phyloP scores from a whole-genome alignment of 2,329 filamentous ascomycete species.

The Arthroderma uncinatum region DNA sequence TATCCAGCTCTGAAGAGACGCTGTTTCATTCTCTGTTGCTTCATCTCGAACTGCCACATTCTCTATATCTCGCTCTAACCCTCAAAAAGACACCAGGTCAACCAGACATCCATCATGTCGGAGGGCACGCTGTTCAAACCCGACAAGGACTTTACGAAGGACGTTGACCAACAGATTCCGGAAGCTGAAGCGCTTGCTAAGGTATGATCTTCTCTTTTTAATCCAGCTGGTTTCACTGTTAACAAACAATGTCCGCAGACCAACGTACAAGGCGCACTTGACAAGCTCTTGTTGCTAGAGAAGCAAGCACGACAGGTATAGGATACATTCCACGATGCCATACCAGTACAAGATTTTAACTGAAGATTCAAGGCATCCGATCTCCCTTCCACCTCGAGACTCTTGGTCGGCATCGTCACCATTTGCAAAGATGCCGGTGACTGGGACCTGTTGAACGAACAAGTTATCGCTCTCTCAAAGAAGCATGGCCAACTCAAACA shows the following conservation, averaged over 20 bases:
- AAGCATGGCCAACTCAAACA: slow-evolving; percentile 99
- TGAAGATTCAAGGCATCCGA: slow-evolving; percentile 61
- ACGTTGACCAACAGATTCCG: slow-evolving; percentile 81
- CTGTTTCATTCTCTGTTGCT: background rate
- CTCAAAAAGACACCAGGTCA: background rate
- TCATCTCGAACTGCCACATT: background rate
- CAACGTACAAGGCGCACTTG: slow-evolving; percentile 76
- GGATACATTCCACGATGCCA: background rate
- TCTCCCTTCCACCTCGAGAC: slow-evolving; percentile 82
- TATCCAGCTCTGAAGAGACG: background rate
- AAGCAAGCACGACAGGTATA: slow-evolving; percentile 92
- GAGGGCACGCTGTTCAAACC: slow-evolving; percentile 71
- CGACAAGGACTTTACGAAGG: slow-evolving; percentile 98
- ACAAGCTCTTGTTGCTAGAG: slow-evolving; percentile 84
- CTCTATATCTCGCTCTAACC: no score
- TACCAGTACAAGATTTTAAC: background rate
- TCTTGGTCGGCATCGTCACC: slow-evolving; percentile 79
- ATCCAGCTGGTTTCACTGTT: slow-evolving; percentile 9
- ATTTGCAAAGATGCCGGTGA: slow-evolving; percentile 87
- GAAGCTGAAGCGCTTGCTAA: slow-evolving; percentile 84
- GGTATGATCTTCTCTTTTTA: slow-evolving; percentile 39
- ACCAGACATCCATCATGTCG: slow-evolving; percentile 51
- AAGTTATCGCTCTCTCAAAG: slow-evolving; percentile 90
- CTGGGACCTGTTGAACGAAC: slow-evolving; percentile 92
- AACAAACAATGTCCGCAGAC: slow-evolving; percentile 21